A percentile compares a stretch with the other conserved stretches of the same genome.
Conservation (phyloP, 2,329 filamentous ascomycete genomes). For the Trichoderma afroharzianum region DNA sequence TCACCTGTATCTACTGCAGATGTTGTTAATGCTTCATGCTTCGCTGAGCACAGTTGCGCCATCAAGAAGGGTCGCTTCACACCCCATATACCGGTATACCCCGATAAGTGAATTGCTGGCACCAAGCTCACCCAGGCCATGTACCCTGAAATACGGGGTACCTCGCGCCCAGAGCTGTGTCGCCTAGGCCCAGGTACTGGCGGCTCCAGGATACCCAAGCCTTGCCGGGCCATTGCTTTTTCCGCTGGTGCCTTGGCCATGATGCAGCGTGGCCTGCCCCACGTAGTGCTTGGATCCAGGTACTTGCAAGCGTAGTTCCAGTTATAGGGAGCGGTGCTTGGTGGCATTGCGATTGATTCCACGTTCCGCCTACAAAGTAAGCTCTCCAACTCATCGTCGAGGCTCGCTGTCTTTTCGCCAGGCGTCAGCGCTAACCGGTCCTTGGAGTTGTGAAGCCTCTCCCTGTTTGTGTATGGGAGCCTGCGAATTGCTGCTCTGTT, state of each 20-base stretch:
- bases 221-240: constrained; percentile 17
- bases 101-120: not conserved
- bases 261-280: constrained; percentile 17
- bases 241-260: constrained; percentile 12
- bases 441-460: not conserved
- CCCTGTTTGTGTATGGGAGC: not conserved
- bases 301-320: not conserved
- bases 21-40: not conserved
- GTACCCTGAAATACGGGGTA: not conserved
- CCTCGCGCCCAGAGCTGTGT: not conserved
- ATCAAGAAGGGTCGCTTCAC: not conserved
- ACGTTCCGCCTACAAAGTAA: not conserved
- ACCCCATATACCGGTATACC: not conserved
- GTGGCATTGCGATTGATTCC: constrained; percentile 14
- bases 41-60: not conserved
- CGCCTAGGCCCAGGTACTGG: not conserved
- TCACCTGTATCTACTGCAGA: not conserved
- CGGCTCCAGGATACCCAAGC: not conserved
- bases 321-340: constrained; percentile 6
- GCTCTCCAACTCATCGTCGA: constrained; percentile 2
- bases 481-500: not conserved
- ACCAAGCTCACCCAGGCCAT: not conserved
- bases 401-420: not conserved
- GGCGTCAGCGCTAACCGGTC: not conserved
- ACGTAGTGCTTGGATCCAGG: constrained; percentile 12